phyloP scores from a whole-genome alignment of 768 basidiomycete species.

The Suillus occidentalis region DNA sequence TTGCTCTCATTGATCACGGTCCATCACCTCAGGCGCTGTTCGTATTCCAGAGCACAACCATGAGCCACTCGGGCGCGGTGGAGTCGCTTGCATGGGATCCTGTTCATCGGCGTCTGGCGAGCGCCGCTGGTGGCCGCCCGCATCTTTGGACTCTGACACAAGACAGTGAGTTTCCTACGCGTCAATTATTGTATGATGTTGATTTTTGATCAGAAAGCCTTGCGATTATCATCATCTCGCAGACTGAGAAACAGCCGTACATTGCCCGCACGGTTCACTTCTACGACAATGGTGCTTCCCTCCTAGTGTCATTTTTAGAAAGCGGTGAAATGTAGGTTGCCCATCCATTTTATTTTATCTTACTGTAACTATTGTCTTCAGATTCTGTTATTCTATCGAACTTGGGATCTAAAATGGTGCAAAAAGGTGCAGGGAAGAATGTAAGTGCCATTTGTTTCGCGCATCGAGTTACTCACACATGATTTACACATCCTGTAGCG shows the following conservation, averaged over 20 bases:
- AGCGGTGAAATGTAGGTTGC: too few relatives aligned
- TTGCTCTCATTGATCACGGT: neutral
- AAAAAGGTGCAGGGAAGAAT: conserved; percentile 1
- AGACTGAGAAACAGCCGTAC: too few relatives aligned
- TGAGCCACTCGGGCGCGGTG: neutral
- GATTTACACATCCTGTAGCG: neutral
- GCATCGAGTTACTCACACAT: neutral
- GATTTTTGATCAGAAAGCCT: too few relatives aligned
- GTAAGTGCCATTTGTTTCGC: neutral
- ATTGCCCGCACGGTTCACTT: too few relatives aligned
- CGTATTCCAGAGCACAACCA: neutral
- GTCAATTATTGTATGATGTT: too few relatives aligned
- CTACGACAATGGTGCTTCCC: too few relatives aligned
- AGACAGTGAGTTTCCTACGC: too few relatives aligned
- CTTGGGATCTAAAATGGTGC: conserved; percentile 5
- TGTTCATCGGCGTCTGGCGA: neutral
- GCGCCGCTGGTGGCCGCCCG: neutral
- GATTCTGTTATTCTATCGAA: conserved; percentile 3
- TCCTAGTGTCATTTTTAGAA: too few relatives aligned
- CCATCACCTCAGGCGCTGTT: neutral
- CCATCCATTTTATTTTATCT: too few relatives aligned
- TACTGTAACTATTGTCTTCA: neutral
- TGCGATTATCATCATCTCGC: too few relatives aligned
- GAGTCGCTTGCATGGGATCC: neutral
- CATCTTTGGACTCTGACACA: too few relatives aligned